Evolutionary conservation across 2,329 filamentous ascomycete species (phyloP).

Genomic region (Emericellopsis cladophorae): DNA sequence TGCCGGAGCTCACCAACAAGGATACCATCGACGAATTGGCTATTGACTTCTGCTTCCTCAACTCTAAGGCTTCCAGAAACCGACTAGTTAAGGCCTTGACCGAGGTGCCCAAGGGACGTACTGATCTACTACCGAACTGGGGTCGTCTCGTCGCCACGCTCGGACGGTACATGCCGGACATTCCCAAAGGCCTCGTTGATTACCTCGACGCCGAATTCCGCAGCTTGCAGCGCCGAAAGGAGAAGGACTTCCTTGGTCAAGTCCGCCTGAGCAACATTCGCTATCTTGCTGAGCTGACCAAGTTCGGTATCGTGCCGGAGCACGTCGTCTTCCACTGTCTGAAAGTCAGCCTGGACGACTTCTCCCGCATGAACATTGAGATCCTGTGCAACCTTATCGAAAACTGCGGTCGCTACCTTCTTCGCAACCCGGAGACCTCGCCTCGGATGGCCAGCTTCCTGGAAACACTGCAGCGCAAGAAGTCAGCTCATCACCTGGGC

Average conservation of each 20-base stretch:
- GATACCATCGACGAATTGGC: constrained; percentile 86
- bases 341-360: constrained; percentile 94
- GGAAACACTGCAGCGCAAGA: constrained; percentile 91
- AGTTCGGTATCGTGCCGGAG: constrained; percentile 95
- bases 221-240: constrained; percentile 89
- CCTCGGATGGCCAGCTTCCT: constrained; percentile 90
- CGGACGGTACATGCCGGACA: constrained; percentile 84
- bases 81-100: constrained; percentile 84
- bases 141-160: constrained; percentile 87
- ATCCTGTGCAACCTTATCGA: constrained; percentile 94
- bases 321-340: constrained; percentile 98
- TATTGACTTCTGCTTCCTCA: constrained; percentile 94
- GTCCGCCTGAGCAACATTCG: constrained; percentile 89
- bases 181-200: constrained; percentile 82
- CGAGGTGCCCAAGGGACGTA: constrained; percentile 87
- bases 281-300: constrained; percentile 95
- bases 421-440: constrained; percentile 84
- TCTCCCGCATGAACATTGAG: constrained; percentile 97
- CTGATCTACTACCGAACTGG: constrained; percentile 82
- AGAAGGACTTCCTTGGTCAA: constrained; percentile 93
- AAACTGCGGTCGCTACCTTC: constrained; percentile 87
- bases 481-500: constrained; percentile 86
- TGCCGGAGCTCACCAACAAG: constrained; percentile 88
- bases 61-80: constrained; percentile 95
- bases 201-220: constrained; percentile 95